Conservation (phyloP, 305 asterid species). For the Fraxinus nigra region DNA sequence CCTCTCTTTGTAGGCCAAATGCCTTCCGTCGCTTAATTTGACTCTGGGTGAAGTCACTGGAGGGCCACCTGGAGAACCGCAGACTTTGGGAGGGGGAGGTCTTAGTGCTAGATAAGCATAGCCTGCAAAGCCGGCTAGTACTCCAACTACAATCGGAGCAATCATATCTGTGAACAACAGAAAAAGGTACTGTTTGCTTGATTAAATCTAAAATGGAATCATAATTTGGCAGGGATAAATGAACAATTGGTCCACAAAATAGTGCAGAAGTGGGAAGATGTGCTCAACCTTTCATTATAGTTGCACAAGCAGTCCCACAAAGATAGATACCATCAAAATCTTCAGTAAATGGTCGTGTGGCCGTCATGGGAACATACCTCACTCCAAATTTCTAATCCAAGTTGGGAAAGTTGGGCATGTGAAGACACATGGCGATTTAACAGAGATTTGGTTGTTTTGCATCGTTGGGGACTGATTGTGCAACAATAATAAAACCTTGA, state of each 20-base stretch:
- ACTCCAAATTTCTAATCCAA: neutral
- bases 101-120: constrained; percentile 44
- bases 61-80: constrained; percentile 71
- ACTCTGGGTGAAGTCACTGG: constrained; percentile 57
- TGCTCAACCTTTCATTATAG: neutral
- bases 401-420: neutral
- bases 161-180: constrained; percentile 44
- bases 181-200: neutral
- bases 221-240: neutral
- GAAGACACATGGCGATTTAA: neutral
- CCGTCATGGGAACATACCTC: neutral
- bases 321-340: neutral
- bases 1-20: constrained; percentile 58
- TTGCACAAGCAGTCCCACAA: neutral
- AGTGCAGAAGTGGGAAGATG: neutral
- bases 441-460: neutral
- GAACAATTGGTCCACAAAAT: neutral
- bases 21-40: constrained; percentile 66
- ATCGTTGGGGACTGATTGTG: neutral
- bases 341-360: neutral
- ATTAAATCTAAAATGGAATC: neutral
- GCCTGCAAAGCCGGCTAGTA: constrained; percentile 35
- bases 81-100: constrained; percentile 56
- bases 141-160: constrained; percentile 42
- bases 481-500: neutral